Evolutionary conservation across 345 rosid species (phyloP).

Genomic region (Moringa oleifera): DNA sequence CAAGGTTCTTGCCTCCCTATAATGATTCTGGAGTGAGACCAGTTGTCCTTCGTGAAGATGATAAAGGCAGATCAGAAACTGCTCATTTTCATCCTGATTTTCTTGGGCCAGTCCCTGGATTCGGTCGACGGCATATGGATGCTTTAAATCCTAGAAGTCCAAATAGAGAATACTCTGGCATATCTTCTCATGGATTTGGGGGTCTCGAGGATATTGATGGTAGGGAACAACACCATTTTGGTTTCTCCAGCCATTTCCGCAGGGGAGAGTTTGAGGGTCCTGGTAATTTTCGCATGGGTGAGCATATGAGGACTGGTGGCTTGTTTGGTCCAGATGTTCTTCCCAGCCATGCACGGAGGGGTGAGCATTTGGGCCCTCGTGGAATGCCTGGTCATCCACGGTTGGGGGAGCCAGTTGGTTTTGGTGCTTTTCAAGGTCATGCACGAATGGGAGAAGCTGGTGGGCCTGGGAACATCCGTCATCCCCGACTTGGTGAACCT

Average conservation of each 20-base stretch:
- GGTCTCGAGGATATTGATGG: slow-evolving; percentile 36
- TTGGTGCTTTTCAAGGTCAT: slow-evolving; percentile 34
- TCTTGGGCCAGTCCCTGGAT: slow-evolving; percentile 35
- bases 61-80: slow-evolving; percentile 34
- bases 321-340: slow-evolving; percentile 32
- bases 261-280: slow-evolving; percentile 51
- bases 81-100: slow-evolving; percentile 25
- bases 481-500: slow-evolving; percentile 46
- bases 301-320: slow-evolving; percentile 33
- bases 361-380: slow-evolving; percentile 45
- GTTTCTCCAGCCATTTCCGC: slow-evolving; percentile 31
- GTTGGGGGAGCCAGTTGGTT: slow-evolving; percentile 27
- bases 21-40: slow-evolving; percentile 37
- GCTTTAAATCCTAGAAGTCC: slow-evolving; percentile 50
- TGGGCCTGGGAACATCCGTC: slow-evolving; percentile 35
- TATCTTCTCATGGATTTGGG: slow-evolving; percentile 30
- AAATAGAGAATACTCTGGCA: slow-evolving; percentile 38
- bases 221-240: slow-evolving; percentile 34
- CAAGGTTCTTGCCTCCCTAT: slow-evolving; percentile 41
- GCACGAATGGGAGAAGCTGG: slow-evolving; percentile 37
- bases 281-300: slow-evolving; percentile 31
- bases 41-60: slow-evolving; percentile 32
- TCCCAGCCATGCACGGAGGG: slow-evolving; percentile 42
- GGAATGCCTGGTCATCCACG: slow-evolving; percentile 22
- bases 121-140: slow-evolving; percentile 35